A percentile compares a stretch with the other conserved stretches of the same genome.
These are phyloP conservation scores for Rubroboletus satanas DNA, from an alignment of 768 basidiomycete genomes.

Conservation along the genomic window DNA sequence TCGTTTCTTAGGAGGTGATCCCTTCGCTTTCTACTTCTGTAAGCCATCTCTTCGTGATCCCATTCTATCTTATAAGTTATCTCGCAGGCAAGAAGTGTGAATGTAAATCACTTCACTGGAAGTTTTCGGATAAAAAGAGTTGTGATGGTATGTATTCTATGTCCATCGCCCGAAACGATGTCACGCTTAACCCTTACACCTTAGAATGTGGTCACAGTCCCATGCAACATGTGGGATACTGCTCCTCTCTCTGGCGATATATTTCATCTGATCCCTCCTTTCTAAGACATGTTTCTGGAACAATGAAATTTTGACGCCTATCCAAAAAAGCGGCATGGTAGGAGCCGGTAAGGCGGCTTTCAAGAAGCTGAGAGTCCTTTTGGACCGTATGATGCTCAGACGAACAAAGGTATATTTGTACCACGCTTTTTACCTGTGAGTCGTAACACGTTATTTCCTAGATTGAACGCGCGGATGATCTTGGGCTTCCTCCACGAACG, in stretches of 20 bases:
- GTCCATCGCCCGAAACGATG: neutral
- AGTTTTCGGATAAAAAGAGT: slow-evolving; percentile 72
- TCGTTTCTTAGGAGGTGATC: slow-evolving; percentile 89
- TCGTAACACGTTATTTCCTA: slow-evolving; percentile 27
- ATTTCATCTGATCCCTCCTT: slow-evolving; percentile 4
- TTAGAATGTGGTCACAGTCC: slow-evolving; percentile 81
- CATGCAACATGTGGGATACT: slow-evolving; percentile 66
- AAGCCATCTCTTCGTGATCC: slow-evolving; percentile 23
- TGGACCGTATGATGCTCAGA: slow-evolving; percentile 95
- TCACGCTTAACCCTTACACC: neutral
- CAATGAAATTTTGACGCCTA: slow-evolving; percentile 92
- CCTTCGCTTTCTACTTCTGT: slow-evolving; percentile 92
- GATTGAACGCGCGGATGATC: slow-evolving; percentile 93
- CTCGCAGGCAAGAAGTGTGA: slow-evolving; percentile 76
- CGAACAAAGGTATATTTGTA: slow-evolving; percentile 62
- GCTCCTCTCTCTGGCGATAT: neutral
- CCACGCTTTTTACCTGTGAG: neutral
- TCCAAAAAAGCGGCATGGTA: slow-evolving; percentile 83
- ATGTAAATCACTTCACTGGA: slow-evolving; percentile 96
- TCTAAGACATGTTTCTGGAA: slow-evolving; percentile 92
- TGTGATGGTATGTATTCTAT: slow-evolving; percentile 66
- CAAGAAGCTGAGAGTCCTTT: slow-evolving; percentile 84
- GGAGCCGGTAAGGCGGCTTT: slow-evolving; percentile 81
- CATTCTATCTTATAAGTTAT: neutral
- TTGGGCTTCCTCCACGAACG: slow-evolving; percentile 90